Conservation (phyloP, 2,329 filamentous ascomycete species). For the Teratosphaeriaceae sp. region DNA sequence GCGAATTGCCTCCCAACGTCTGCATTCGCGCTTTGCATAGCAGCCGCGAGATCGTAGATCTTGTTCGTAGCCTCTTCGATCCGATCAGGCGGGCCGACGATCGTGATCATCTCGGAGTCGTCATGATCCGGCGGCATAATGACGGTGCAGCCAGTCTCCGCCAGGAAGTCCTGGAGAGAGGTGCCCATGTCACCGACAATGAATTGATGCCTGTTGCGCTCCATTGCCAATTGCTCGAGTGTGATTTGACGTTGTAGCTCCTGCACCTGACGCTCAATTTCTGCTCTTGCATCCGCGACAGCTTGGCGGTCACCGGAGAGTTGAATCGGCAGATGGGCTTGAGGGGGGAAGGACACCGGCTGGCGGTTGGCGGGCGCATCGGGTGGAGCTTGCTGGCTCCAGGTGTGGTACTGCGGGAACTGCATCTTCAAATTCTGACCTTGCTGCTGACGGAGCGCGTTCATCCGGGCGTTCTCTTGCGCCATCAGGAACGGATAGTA, state of each 20-base stretch:
- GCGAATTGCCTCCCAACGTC: conserved; percentile 76
- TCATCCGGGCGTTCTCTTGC: conserved; percentile 59
- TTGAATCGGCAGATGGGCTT: conserved; percentile 70
- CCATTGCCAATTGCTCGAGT: conserved; percentile 72
- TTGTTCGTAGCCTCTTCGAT: conserved; percentile 71
- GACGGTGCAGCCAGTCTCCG: conserved; percentile 83
- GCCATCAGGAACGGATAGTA: conserved; percentile 95
- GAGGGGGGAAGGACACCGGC: conserved; percentile 62
- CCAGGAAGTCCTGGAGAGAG: conserved; percentile 77
- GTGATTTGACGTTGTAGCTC: conserved; percentile 70
- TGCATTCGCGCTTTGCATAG: conserved; percentile 76
- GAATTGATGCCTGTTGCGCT: conserved; percentile 86
- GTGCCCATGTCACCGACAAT: conserved; percentile 81
- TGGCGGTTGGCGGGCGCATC: conserved; percentile 56
- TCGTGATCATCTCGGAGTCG: conserved; percentile 75
- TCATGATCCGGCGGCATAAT: conserved; percentile 69
- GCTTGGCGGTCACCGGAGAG: conserved; percentile 79
- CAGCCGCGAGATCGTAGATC: conserved; percentile 81
- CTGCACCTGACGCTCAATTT: conserved; percentile 72
- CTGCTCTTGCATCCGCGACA: conserved; percentile 70
- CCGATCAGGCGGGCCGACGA: conserved; percentile 67
- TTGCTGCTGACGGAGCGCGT: conserved; percentile 59
- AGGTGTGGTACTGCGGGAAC: conserved; percentile 75
- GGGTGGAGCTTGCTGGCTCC: conserved; percentile 61
- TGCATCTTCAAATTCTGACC: conserved; percentile 71